Base-by-base conservation (phyloP, 2,329 filamentous ascomycete genomes). In the Botrytis squamosa region DNA sequence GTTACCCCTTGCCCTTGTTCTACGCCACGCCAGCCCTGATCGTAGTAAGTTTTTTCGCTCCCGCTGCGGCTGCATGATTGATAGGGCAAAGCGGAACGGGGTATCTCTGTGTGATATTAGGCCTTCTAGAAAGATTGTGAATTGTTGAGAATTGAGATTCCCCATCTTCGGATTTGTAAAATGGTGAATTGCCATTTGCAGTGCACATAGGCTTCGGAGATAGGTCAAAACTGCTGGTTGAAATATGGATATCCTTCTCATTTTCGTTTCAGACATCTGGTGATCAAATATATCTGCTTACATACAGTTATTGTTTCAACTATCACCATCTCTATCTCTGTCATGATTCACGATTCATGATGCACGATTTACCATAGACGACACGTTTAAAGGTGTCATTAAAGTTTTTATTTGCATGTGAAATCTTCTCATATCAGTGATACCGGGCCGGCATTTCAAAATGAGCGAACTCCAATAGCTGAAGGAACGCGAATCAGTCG, bases 101-200 rank as follows among this genome's bases (percentile, higher is more conserved):
- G 49, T 33, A 68, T 6, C 6, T 55, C 12, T 55, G 49, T n/a
- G 25, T 55, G 12, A 14, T 55, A 16, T 8, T 22, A 22, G 25
- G 6, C 8, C 36, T 69, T 69, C 66, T 57, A 59, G 66, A 57
- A 57, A 69, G 66, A 57, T 42, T 69, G 46, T 68, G n/a, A 29
- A 29, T 57, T 57, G n/a, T 29, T 57, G n/a, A 29, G 52, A 29
- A 29, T n/a, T 69, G 49, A 69, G 36, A 25, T 57, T 69, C 29
- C 42, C 33, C 44, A 57, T 20, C 10, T 20, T 65, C 4, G 40
- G 44, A 33, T 22, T 65, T 46, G 63, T 65, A 33, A 22, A 65
- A 46, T 46, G 42, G 42, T 40, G 65, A 55, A 22, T 12, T 67
- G 25, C 20, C 55, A 20, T 5, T 2, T 12, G 12, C 36, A 8